Base-by-base conservation (phyloP, 1,139 yeast genomes). In the Sugiyamaella japonica region DNA sequence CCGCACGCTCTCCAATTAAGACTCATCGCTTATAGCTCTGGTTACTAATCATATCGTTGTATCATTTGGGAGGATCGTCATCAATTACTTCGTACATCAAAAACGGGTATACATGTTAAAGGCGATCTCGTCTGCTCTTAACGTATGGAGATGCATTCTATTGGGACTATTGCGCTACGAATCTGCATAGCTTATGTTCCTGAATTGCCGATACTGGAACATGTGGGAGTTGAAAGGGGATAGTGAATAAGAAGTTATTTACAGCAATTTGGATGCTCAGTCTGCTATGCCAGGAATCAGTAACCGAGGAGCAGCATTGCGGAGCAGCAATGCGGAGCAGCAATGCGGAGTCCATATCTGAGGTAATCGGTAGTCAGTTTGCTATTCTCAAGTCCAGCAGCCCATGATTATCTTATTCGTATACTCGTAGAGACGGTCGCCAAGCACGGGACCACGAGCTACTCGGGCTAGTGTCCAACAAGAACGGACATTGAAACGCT, bases 61-160 rank as follows among this genome's bases (percentile, higher is more conserved):
- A 20, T 29, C 34, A n/a, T n/a, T n/a, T n/a, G n/a, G n/a, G n/a
- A 10, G n/a, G n/a, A 29, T 29, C 34, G 3, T 29, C 34, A 29
- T 9, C n/a, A 3, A 12, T 9, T 3, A 29, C n/a, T 29, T 29
- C 34, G 34, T 29, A 29, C 34, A 12, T 29, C 38, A 34, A 7
- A n/a, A 13, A n/a, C 36, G 9, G 38, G 38, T 13, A 7, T n/a
- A 13, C 16, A 34, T 34, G 16, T 7, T 34, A 16, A 7, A 13
- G 38, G 3, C 16, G 38, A 34, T 42, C 37, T 28, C 46, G 46
- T 15, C 44, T 42, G 46, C 46, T 42, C 46, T 17, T 42, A 42
- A 42, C 46, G 20, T 42, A 20, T 29, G 15, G 20, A 28, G 46
- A 15, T 7, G 13, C 13, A 31, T 15, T 7, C 25, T 4, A 29